Conservation (phyloP, 139 green algal species). For the Volvox reticuliferus region DNA sequence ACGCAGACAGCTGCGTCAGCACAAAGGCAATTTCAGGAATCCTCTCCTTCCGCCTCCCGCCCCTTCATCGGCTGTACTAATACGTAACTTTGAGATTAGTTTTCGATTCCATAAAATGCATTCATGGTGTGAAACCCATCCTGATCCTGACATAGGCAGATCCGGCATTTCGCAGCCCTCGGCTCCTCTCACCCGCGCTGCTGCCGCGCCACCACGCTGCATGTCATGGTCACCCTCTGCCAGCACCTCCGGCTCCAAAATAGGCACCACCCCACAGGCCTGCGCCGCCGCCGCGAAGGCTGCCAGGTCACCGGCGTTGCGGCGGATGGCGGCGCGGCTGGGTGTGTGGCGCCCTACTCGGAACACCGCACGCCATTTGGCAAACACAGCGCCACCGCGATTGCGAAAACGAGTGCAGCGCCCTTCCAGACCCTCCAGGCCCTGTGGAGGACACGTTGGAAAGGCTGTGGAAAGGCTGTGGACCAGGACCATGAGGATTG, state of each 20-base stretch:
- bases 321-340: slow-evolving; percentile 68
- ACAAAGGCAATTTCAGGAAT: not conserved
- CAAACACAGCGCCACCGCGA: slow-evolving; percentile 88
- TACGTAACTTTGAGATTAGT: too few species aligned
- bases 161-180: not conserved
- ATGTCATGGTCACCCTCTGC: slow-evolving; percentile 78
- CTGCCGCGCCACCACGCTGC: not conserved
- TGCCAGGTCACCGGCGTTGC: slow-evolving; percentile 86
- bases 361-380: slow-evolving; percentile 92
- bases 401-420: slow-evolving; percentile 74
- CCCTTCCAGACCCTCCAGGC: slow-evolving; percentile 88
- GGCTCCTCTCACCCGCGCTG: not conserved
- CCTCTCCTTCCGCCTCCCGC: too few species aligned
- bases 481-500: not conserved
- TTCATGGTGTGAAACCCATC: too few species aligned
- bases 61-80: too few species aligned
- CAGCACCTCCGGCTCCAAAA: slow-evolving; percentile 95
- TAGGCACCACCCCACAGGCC: slow-evolving; percentile 88
- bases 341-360: slow-evolving; percentile 78
- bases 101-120: too few species aligned
- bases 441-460: slow-evolving; percentile 58
- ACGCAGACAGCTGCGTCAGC: not conserved
- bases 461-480: not conserved
- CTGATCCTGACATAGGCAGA: too few species aligned
- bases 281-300: slow-evolving; percentile 90